Base-by-base conservation (phyloP, 176 grass and related monocot species). In the Calamus simplicifolius region DNA sequence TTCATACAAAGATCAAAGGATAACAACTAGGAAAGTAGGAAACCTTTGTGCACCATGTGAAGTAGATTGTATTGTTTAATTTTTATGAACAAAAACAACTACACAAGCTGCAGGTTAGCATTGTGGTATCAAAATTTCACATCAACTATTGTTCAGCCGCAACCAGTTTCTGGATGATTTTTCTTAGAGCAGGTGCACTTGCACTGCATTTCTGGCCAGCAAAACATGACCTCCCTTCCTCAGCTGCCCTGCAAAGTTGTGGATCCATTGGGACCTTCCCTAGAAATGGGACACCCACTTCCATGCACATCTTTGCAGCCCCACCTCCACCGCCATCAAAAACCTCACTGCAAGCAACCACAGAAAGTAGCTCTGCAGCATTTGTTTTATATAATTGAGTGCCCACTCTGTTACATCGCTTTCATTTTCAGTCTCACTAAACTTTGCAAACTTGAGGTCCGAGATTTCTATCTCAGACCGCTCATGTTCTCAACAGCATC, bases 241-340 rank as follows among this genome's bases (percentile, higher is more conserved):
- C 92, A 0, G 92, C 87, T 2, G 92, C 92, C 48, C 83, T 77
- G 73, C 92, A 91, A 30, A 97, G 81, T 27, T 91, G 74, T 0
- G 92, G 87, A 69, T 97, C 92, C 84, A 97, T 69, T 4, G 92
- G 92, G 43, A 97, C 92, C 81, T 90, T 91, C 13, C 92, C 92
- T 0, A 97, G 83, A 54, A 97, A 97, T 66, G 84, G 87, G 1
- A 91, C 87, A 6, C 70, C 84, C 87, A 91, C 85, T 62, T 97
- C 87, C 2, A 25, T 27, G 62, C 92, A 91, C 92, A 97, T 97
- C 59, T 85, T 85, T 49, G 84, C 81, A 1, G 92, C 92, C 0
- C 87, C 92, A 6, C 92, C 87, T 52, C 57, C 68, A 65, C 82
- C 91, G 50, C 78, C 82, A 75, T 97, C 92, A 17, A 97, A 97